Percentiles rank a stretch among this genome's conserved stretches.
phyloP scores from a whole-genome alignment of 2,329 filamentous ascomycete species.

The Pseudocercospora vitis region DNA sequence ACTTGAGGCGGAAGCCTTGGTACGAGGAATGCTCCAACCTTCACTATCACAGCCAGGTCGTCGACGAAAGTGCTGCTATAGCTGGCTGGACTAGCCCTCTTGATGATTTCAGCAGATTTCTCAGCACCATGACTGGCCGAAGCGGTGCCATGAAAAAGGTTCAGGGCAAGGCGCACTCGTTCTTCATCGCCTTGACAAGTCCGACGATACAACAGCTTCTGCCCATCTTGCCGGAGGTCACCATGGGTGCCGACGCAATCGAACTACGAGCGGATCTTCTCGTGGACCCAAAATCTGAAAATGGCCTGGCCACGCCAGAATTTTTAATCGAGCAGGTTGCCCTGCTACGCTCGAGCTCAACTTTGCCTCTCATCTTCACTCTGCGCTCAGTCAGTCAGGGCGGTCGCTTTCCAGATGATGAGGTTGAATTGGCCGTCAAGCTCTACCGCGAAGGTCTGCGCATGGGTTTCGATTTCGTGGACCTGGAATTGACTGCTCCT shows the following conservation, averaged over 20 bases:
- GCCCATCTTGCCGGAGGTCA: conserved; percentile 67
- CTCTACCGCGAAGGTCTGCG: conserved; percentile 78
- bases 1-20: conserved; percentile 83
- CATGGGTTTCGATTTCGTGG: conserved; percentile 87
- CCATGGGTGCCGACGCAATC: conserved; percentile 86
- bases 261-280: conserved; percentile 92
- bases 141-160: conserved; percentile 56
- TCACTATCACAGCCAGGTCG: conserved; percentile 80
- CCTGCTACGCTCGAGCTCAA: conserved; percentile 68
- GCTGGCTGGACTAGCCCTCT: conserved; percentile 39
- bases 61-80: conserved; percentile 43
- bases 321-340: conserved; percentile 82
- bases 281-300: conserved; percentile 63
- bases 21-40: conserved; percentile 92
- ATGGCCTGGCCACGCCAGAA: conserved; percentile 64
- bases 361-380: conserved; percentile 87
- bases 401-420: conserved; percentile 78
- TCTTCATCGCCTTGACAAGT: conserved; percentile 89
- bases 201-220: conserved; percentile 67
- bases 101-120: conserved; percentile 70
- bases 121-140: conserved; percentile 67
- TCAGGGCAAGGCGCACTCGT: conserved; percentile 69
- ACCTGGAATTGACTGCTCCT: conserved; percentile 85
- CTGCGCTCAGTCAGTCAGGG: conserved; percentile 83
- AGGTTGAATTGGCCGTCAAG: conserved; percentile 60